Conservation (phyloP, 2,329 filamentous ascomycete genomes). For the Pseudocercospora fuligena region DNA sequence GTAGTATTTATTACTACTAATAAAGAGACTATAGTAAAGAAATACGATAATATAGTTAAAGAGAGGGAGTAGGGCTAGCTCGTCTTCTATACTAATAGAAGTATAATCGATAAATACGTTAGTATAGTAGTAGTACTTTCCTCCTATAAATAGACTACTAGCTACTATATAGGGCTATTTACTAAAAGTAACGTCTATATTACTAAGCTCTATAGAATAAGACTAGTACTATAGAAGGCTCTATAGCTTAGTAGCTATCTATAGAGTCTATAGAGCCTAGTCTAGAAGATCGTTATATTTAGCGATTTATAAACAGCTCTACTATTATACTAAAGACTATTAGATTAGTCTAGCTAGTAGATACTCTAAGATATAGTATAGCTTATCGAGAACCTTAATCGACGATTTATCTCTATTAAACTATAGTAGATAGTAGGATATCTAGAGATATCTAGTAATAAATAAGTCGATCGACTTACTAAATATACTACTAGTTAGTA, state of each 20-base stretch:
- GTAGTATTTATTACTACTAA: background rate
- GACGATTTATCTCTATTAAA: background rate
- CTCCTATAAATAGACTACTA: background rate
- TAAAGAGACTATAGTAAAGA: background rate
- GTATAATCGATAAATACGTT: background rate
- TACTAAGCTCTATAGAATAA: background rate
- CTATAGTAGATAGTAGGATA: background rate
- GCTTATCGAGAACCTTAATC: background rate
- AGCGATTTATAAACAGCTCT: background rate
- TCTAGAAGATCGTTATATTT: background rate
- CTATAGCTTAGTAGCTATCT: background rate
- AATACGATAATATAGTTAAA: background rate
- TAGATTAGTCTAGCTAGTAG: background rate
- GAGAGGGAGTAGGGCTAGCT: background rate
- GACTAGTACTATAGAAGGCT: background rate
- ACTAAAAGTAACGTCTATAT: background rate
- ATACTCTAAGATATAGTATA: background rate
- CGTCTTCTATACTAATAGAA: background rate
- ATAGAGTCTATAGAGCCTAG: background rate
- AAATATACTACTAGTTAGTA: background rate
- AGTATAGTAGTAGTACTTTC: background rate
- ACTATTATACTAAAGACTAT: background rate
- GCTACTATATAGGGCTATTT: background rate
- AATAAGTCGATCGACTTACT: background rate
- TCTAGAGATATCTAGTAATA: background rate